These are phyloP conservation scores for Penicillium crystallinum DNA, from an alignment of 495 filamentous ascomycete genomes.

Conservation along the genomic window DNA sequence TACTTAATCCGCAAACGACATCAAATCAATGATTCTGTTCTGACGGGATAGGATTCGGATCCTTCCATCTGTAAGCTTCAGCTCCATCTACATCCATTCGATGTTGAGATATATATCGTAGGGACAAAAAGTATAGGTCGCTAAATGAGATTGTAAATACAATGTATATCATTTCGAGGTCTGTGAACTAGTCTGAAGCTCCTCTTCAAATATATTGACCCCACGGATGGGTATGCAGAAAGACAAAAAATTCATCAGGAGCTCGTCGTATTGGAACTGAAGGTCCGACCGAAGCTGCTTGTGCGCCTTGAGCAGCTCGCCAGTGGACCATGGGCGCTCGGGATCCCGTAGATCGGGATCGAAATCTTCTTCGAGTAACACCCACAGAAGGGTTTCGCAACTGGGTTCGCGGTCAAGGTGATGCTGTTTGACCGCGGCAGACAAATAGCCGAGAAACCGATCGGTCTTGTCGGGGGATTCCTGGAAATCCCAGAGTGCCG, in stretches of 20 bases:
- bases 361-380: slow-evolving; percentile 36
- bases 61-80: too few species aligned
- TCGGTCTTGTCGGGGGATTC: slow-evolving; percentile 27
- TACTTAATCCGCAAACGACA: too few species aligned
- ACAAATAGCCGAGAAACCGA: slow-evolving; percentile 32
- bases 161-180: neutral
- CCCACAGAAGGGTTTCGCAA: slow-evolving; percentile 42
- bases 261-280: slow-evolving; percentile 42
- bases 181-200: slow-evolving; percentile 12
- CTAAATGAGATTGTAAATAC: too few species aligned
- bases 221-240: slow-evolving; percentile 29
- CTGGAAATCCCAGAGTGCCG: slow-evolving; percentile 36
- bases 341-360: slow-evolving; percentile 34
- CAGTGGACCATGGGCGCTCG: slow-evolving; percentile 37
- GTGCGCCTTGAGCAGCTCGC: slow-evolving; percentile 33
- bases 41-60: too few species aligned
- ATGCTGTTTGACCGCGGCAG: slow-evolving; percentile 24
- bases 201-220: slow-evolving; percentile 33
- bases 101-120: too few species aligned
- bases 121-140: too few species aligned
- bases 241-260: slow-evolving; percentile 37
- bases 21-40: too few species aligned
- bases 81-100: too few species aligned
- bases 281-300: slow-evolving; percentile 37
- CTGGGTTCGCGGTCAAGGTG: slow-evolving; percentile 35